Percentiles rank a stretch among this genome's conserved stretches.
These are phyloP conservation scores for Malassezia psittaci DNA, from an alignment of 1,284 basidiomycete species.

Conservation along the genomic window DNA sequence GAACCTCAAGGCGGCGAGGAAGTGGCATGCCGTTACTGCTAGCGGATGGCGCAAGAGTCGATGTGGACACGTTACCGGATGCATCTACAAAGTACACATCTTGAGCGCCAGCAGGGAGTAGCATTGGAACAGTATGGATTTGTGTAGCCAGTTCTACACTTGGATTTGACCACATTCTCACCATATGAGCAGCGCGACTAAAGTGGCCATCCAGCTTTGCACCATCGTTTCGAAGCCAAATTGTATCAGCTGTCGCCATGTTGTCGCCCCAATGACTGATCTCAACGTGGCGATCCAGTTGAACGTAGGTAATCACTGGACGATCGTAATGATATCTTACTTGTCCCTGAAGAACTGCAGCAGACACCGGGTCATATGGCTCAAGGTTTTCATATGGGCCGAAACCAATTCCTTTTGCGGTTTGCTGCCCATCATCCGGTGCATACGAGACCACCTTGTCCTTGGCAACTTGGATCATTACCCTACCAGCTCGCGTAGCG, in stretches of 20 bases:
- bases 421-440: conserved; percentile 59
- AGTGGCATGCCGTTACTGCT: conserved; percentile 11
- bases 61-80: conserved; percentile 94
- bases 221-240: conserved; percentile 74
- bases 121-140: neutral
- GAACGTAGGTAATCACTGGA: conserved; percentile 67
- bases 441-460: conserved; percentile 22
- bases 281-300: conserved; percentile 68
- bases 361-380: conserved; percentile 53
- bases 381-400: conserved; percentile 72
- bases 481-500: conserved; percentile 65
- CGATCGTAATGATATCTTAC: conserved; percentile 73
- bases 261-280: conserved; percentile 95
- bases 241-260: conserved; percentile 80
- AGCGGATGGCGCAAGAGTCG: conserved; percentile 58
- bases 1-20: conserved; percentile 60
- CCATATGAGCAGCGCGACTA: conserved; percentile 77
- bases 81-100: conserved; percentile 36
- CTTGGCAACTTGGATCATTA: conserved; percentile 56
- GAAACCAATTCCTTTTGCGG: conserved; percentile 70
- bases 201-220: conserved; percentile 89
- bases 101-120: conserved; percentile 16
- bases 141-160: conserved; percentile 54
- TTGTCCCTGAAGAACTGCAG: conserved; percentile 47
- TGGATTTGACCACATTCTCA: conserved; percentile 59